These are phyloP conservation scores for Penicillium freii DNA, from an alignment of 2,329 filamentous ascomycete genomes.

Conservation along the genomic window DNA sequence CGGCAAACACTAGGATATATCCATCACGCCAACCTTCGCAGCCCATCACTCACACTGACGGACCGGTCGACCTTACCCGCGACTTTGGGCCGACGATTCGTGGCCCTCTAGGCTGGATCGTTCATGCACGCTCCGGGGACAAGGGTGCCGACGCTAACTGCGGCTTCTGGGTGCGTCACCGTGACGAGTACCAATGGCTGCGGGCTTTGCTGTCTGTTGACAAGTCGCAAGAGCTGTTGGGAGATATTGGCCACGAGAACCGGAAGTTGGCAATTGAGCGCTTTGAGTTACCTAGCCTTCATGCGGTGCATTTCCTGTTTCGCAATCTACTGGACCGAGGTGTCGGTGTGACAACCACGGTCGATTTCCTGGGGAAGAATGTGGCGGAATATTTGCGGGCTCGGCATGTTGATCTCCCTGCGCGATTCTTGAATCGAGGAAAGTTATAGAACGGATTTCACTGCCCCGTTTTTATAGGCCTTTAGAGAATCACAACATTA, in stretches of 20 bases:
- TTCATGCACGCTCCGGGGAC: slow-evolving; percentile 43
- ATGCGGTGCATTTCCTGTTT: slow-evolving; percentile 42
- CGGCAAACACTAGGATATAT: slow-evolving; percentile 22
- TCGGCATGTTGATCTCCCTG: slow-evolving; percentile 38
- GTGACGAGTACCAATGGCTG: slow-evolving; percentile 48
- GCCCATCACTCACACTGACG: slow-evolving; percentile 11
- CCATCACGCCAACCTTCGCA: slow-evolving; percentile 24
- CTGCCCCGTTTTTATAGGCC: background rate
- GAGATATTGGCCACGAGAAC: slow-evolving; percentile 10
- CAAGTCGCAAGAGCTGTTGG: slow-evolving; percentile 20
- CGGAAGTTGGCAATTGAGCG: slow-evolving; percentile 39
- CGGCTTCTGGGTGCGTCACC: slow-evolving; percentile 46
- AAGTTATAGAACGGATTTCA: slow-evolving; percentile 18
- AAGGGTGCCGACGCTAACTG: slow-evolving; percentile 49
- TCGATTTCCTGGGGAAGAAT: slow-evolving; percentile 44
- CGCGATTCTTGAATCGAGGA: slow-evolving; percentile 33
- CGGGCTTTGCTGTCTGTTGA: slow-evolving; percentile 25
- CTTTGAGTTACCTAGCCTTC: slow-evolving; percentile 48
- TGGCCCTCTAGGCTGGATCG: slow-evolving; percentile 35
- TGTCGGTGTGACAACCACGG: slow-evolving; percentile 35
- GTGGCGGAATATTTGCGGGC: slow-evolving; percentile 39
- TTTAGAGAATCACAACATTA: background rate
- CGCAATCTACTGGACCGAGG: slow-evolving; percentile 40
- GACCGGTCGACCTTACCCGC: slow-evolving; percentile 10
- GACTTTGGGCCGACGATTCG: slow-evolving; percentile 28